phyloP scores from a whole-genome alignment of 306 rosid species.

The Macrotyloma uniflorum region DNA sequence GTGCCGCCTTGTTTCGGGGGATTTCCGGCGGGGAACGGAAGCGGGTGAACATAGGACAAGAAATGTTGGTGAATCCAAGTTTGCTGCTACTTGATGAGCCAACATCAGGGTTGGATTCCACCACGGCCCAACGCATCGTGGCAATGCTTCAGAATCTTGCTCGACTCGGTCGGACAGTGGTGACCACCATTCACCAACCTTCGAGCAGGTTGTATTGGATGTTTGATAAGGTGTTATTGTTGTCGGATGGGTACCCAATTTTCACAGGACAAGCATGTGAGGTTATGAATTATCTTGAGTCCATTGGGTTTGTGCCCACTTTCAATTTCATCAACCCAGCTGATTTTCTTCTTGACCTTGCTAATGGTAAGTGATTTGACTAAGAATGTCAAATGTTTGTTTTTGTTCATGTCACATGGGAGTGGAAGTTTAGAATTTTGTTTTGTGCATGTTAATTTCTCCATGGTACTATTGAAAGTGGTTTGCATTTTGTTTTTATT shows the following conservation, averaged over 20 bases:
- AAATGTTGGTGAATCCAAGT: conserved; percentile 71
- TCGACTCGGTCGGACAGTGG: conserved; percentile 60
- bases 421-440: not conserved
- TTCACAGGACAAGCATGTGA: conserved; percentile 55
- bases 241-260: conserved; percentile 63
- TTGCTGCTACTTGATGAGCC: conserved; percentile 70
- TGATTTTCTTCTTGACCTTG: conserved; percentile 75
- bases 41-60: conserved; percentile 79
- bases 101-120: conserved; percentile 72
- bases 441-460: conserved; percentile 22
- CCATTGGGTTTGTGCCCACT: conserved; percentile 55
- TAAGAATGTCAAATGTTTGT: not conserved
- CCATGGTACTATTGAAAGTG: not conserved
- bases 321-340: conserved; percentile 70
- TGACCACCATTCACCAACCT: conserved; percentile 77
- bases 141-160: conserved; percentile 44
- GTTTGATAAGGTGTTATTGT: conserved; percentile 71
- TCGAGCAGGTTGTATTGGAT: conserved; percentile 60
- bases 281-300: conserved; percentile 64
- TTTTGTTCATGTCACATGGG: not conserved
- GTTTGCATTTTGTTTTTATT: conserved; percentile 25
- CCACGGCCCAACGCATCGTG: conserved; percentile 64
- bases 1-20: conserved; percentile 50
- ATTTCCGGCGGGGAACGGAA: conserved; percentile 73
- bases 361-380: conserved; percentile 58